Evolutionary conservation across 371 early-diverging fungal genomes (phyloP).

Genomic region (Mortierella sp.): DNA sequence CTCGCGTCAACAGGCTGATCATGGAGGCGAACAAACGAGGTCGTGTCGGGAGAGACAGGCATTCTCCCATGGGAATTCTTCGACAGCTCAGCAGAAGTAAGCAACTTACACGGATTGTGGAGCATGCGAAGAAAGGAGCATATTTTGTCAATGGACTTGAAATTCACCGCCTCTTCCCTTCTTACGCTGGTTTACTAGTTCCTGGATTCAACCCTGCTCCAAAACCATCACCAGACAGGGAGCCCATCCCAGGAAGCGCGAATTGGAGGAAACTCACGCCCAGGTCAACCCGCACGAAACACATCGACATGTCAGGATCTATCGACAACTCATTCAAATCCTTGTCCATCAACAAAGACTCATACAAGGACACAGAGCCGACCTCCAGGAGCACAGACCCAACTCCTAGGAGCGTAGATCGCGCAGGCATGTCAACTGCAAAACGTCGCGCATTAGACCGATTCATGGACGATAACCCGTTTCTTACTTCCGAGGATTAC

Average conservation of each 20-base stretch:
- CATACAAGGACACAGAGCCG: background rate
- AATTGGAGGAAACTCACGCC: constrained; percentile 53
- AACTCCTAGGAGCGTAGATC: constrained; percentile 6
- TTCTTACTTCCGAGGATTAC: constrained; percentile 33
- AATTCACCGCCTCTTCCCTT: background rate
- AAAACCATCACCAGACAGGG: constrained; percentile 36
- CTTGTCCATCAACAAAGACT: background rate
- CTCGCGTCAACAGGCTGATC: constrained; percentile 36
- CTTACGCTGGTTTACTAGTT: constrained; percentile 15
- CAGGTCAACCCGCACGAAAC: constrained; percentile 31
- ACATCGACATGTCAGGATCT: constrained; percentile 21
- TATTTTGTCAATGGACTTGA: background rate
- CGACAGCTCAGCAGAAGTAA: constrained; percentile 38
- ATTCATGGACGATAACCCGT: constrained; percentile 35
- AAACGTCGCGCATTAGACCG: constrained; percentile 22
- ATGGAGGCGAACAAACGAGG: constrained; percentile 34
- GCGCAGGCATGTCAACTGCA: constrained; percentile 6
- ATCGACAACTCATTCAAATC: constrained; percentile 17
- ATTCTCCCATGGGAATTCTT: constrained; percentile 52
- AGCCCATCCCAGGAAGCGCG: constrained; percentile 44
- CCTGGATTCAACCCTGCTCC: constrained; percentile 47
- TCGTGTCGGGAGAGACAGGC: constrained; percentile 34
- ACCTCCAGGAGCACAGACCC: background rate
- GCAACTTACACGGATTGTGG: background rate
- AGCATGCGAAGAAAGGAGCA: background rate